These are phyloP conservation scores for Talaromyces verruculosus DNA, from an alignment of 2,329 filamentous ascomycete species.

Conservation along the genomic window DNA sequence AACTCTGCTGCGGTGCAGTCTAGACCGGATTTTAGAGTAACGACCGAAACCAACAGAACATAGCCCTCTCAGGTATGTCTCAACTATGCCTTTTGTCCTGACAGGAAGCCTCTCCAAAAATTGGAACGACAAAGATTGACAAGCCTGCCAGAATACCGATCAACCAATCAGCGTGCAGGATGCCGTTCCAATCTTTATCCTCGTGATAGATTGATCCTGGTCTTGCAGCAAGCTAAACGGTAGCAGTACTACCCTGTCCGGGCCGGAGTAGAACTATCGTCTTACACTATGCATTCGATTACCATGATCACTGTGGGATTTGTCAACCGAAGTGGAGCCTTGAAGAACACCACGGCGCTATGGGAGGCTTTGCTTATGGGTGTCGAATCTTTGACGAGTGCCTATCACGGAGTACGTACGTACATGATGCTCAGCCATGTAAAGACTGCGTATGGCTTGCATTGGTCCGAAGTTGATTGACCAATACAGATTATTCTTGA, in stretches of 20 bases:
- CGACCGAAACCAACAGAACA: not conserved
- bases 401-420: not conserved
- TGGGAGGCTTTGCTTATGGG: not conserved
- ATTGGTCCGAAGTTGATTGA: not conserved
- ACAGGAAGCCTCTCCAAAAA: not conserved
- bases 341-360: not conserved
- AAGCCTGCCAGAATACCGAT: not conserved
- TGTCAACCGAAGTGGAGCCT: slow-evolving; percentile 10
- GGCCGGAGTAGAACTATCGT: slow-evolving; percentile 3
- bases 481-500: not conserved
- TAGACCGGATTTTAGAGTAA: not conserved
- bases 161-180: slow-evolving; percentile 15
- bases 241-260: slow-evolving; percentile 19
- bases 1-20: slow-evolving; percentile 2
- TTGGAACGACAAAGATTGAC: not conserved
- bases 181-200: slow-evolving; percentile 14
- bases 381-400: not conserved
- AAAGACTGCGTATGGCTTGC: slow-evolving; percentile 7
- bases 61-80: not conserved
- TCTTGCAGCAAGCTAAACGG: slow-evolving; percentile 18
- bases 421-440: slow-evolving; percentile 6
- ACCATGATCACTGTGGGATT: not conserved
- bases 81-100: not conserved
- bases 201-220: slow-evolving; percentile 20
- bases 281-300: slow-evolving; percentile 4